These are phyloP conservation scores for Panus rudis DNA, from an alignment of 768 basidiomycete species.

Conservation along the genomic window DNA sequence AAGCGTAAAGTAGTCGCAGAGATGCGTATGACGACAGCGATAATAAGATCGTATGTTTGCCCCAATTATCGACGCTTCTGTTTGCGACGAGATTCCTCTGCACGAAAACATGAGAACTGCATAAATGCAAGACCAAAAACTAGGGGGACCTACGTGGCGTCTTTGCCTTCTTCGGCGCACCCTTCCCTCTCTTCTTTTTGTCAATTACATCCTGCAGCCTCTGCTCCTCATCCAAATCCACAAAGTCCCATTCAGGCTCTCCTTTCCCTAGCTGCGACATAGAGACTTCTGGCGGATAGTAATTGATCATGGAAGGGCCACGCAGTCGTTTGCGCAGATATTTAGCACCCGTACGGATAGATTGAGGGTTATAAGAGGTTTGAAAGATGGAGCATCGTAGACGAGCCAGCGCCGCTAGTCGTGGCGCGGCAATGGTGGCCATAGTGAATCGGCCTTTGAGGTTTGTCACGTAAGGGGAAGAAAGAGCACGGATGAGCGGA, in stretches of 20 bases:
- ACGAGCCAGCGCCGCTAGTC: slow-evolving; percentile 53
- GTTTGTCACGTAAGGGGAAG: not conserved
- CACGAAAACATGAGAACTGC: too few species aligned
- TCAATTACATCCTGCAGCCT: slow-evolving; percentile 62
- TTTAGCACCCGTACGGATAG: slow-evolving; percentile 82
- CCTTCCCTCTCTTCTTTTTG: slow-evolving; percentile 72
- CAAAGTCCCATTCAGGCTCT: slow-evolving; percentile 31
- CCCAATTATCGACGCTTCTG: too few species aligned
- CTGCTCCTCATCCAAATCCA: slow-evolving; percentile 61
- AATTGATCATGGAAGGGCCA: slow-evolving; percentile 80
- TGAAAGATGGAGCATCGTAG: slow-evolving; percentile 75
- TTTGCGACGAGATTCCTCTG: too few species aligned
- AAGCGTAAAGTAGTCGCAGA: too few species aligned
- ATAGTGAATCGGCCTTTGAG: slow-evolving; percentile 4
- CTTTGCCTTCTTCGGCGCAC: slow-evolving; percentile 76
- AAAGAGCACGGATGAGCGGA: not conserved
- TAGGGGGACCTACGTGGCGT: slow-evolving; percentile 41
- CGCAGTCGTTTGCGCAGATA: slow-evolving; percentile 77
- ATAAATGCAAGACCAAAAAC: too few species aligned
- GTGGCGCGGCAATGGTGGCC: slow-evolving; percentile 37
- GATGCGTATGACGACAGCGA: too few species aligned
- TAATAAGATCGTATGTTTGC: too few species aligned
- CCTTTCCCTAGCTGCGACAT: slow-evolving; percentile 45
- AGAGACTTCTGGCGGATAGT: slow-evolving; percentile 66
- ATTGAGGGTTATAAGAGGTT: slow-evolving; percentile 81